Conservation (phyloP, 768 basidiomycete genomes). For the Coprinellus micaceus region DNA sequence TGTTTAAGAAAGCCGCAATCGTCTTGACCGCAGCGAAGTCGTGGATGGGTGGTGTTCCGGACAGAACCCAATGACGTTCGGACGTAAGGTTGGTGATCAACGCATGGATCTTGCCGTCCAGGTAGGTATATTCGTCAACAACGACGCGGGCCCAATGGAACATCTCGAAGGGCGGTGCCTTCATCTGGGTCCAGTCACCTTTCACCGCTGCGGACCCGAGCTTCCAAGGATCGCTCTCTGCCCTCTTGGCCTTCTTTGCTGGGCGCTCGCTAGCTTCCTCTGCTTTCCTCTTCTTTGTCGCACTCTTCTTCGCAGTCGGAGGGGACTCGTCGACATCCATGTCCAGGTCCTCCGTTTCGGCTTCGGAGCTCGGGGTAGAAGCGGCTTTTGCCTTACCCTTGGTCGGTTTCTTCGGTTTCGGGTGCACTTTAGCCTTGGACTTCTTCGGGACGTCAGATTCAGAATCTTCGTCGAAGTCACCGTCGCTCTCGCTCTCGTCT, state of each 20-base stretch:
- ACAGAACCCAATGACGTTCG: constrained; percentile 90
- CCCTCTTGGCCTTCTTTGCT: constrained; percentile 56
- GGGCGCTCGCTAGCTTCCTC: constrained; percentile 34
- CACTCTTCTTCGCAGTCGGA: constrained; percentile 31
- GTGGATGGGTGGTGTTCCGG: constrained; percentile 90
- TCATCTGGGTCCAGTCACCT: constrained; percentile 75
- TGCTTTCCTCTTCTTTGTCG: constrained; percentile 37
- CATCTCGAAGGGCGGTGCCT: constrained; percentile 83
- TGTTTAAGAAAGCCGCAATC: constrained; percentile 79
- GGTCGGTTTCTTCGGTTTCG: constrained; percentile 15
- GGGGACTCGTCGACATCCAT: constrained; percentile 59
- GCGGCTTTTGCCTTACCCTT: constrained; percentile 19
- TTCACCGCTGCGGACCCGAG: constrained; percentile 58
- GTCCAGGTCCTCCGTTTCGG: constrained; percentile 32
- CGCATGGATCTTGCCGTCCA: constrained; percentile 74
- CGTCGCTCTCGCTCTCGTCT: constrained; percentile 18
- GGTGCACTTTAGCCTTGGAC: constrained; percentile 26
- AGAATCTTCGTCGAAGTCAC: constrained; percentile 12
- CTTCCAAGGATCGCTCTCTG: constrained; percentile 76
- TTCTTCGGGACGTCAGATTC: constrained; percentile 17
- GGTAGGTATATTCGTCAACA: constrained; percentile 93
- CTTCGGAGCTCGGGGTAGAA: constrained; percentile 20
- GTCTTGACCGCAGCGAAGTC: constrained; percentile 90
- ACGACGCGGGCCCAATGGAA: constrained; percentile 89
- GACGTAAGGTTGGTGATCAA: constrained; percentile 75